Percentiles rank a stretch among this genome's conserved stretches.
Evolutionary conservation across 2,329 filamentous ascomycete genomes (phyloP).

Genomic region (Aplosporella prunicola): DNA sequence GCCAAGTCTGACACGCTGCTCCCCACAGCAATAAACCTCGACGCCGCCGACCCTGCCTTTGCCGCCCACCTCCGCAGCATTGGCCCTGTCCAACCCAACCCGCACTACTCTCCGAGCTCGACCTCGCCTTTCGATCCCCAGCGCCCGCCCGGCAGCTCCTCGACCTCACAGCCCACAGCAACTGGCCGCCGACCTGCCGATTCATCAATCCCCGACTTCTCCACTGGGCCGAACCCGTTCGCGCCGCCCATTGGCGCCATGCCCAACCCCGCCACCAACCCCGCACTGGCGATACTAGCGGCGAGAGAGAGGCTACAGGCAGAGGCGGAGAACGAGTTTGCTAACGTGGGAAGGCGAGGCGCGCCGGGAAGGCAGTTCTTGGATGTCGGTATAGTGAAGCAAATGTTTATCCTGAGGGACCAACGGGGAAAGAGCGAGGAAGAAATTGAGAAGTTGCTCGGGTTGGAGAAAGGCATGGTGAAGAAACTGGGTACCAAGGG

Average conservation of each 20-base stretch:
- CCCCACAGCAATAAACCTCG: conserved; percentile 45
- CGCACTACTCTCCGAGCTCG: conserved; percentile 47
- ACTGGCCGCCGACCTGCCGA: conserved; percentile 18
- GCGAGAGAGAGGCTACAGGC: conserved; percentile 42
- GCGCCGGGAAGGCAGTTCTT: conserved; percentile 35
- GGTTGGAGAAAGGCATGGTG: conserved; percentile 8
- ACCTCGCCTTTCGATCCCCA: conserved; percentile 35
- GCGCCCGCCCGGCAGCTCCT: conserved; percentile 19
- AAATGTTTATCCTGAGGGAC: conserved; percentile 7
- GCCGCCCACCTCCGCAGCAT: conserved; percentile 68
- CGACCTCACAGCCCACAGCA: conserved; percentile 12
- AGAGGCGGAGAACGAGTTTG: conserved; percentile 46
- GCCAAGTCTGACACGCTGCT: too few species aligned
- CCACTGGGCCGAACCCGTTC: conserved; percentile 11
- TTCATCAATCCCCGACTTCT: conserved; percentile 18
- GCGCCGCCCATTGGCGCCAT: conserved; percentile 18
- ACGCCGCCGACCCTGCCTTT: conserved; percentile 55
- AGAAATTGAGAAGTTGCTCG: conserved; percentile 10
- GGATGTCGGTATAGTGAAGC: conserved; percentile 33
- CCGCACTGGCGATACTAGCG: conserved; percentile 44
- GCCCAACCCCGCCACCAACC: conserved; percentile 36
- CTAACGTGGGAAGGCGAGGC: conserved; percentile 32
- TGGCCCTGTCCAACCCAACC: conserved; percentile 49
- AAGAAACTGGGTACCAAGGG: conserved; percentile 5
- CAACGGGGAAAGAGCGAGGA: neutral